These are phyloP conservation scores for Suillus subluteus DNA, from an alignment of 768 basidiomycete species.

Conservation along the genomic window DNA sequence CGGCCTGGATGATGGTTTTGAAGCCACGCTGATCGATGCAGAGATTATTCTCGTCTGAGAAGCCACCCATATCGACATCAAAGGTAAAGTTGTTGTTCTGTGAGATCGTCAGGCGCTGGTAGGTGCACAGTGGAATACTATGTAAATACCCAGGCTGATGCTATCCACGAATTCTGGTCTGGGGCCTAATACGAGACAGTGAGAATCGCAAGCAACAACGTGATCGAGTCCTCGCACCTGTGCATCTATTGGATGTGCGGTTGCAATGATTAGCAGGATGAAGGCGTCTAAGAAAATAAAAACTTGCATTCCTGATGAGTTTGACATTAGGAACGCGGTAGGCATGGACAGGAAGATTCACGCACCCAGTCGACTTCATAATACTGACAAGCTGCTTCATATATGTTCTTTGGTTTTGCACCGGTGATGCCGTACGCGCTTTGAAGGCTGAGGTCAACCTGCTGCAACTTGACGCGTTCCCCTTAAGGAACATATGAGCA, in stretches of 20 bases:
- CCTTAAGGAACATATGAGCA: constrained; percentile 34
- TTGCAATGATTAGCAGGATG: constrained; percentile 10
- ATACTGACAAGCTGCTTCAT: constrained; percentile 60
- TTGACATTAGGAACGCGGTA: constrained; percentile 9
- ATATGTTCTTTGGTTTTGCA: constrained; percentile 45
- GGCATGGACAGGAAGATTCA: not conserved
- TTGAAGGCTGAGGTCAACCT: constrained; percentile 57
- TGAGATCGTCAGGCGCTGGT: constrained; percentile 10
- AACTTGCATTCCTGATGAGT: constrained; percentile 33
- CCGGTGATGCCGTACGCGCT: constrained; percentile 58
- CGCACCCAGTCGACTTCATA: constrained; percentile 48
- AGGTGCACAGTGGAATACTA: not conserved
- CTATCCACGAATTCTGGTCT: constrained; percentile 64
- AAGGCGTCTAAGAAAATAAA: not conserved
- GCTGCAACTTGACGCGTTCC: constrained; percentile 43
- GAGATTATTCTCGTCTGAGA: constrained; percentile 56
- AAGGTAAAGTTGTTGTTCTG: constrained; percentile 67
- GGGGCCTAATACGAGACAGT: constrained; percentile 58
- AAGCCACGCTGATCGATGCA: constrained; percentile 67
- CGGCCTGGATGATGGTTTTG: constrained; percentile 55
- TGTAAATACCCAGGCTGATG: constrained; percentile 59
- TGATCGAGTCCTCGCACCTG: constrained; percentile 24
- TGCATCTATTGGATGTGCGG: constrained; percentile 21
- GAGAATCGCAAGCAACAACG: not conserved
- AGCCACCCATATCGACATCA: constrained; percentile 56